A percentile compares a stretch with the other conserved stretches of the same genome.
These are phyloP conservation scores for Metschnikowia matae DNA, from an alignment of 805 yeast species.

Conservation along the genomic window DNA sequence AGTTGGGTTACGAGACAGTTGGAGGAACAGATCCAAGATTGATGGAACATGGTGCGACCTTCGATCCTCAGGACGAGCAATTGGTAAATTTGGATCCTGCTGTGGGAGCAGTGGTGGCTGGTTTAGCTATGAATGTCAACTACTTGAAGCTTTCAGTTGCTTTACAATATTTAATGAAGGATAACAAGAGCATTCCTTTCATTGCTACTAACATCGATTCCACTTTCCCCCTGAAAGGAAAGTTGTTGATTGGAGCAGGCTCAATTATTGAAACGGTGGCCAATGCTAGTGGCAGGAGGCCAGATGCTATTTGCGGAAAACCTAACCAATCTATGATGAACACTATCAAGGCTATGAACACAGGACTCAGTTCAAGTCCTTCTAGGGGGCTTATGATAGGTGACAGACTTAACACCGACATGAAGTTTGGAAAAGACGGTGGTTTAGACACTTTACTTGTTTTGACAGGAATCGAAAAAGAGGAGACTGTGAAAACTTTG, in stretches of 20 bases:
- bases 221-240: conserved; percentile 87
- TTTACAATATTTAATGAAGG: conserved; percentile 68
- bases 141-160: conserved; percentile 80
- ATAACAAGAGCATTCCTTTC: conserved; percentile 57
- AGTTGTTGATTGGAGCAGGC: conserved; percentile 92
- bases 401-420: conserved; percentile 92
- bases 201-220: conserved; percentile 94
- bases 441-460: conserved; percentile 85
- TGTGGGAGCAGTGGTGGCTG: conserved; percentile 89
- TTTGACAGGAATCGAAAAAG: conserved; percentile 86
- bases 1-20: conserved; percentile 66
- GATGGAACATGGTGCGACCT: conserved; percentile 40
- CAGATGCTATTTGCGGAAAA: conserved; percentile 83
- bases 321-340: conserved; percentile 89
- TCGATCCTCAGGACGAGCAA: conserved; percentile 53
- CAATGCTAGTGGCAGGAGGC: conserved; percentile 72
- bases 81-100: conserved; percentile 58
- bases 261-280: conserved; percentile 77
- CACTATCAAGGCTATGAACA: conserved; percentile 67
- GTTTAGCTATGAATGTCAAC: conserved; percentile 72
- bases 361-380: conserved; percentile 45
- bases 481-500: conserved; percentile 48
- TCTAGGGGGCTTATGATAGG: conserved; percentile 84
- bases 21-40: conserved; percentile 81
- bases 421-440: conserved; percentile 84